Evolutionary conservation across 257 asterid genomes (phyloP), one percentile per base, ranked within the genome.

Genomic region (Fraxinus anomala): DNA sequence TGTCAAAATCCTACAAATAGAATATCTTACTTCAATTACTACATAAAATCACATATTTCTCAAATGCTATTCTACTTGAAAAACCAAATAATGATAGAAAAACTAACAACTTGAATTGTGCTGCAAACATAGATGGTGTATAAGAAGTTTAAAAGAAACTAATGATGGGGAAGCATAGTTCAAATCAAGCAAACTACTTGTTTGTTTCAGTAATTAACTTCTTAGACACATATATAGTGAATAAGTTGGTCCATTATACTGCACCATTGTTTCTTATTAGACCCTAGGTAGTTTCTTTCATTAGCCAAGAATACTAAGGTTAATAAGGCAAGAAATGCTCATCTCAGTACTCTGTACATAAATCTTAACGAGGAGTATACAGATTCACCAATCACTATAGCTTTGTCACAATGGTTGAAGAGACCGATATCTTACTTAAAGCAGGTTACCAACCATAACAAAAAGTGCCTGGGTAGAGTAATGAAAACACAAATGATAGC

Each of bases 401-500:
- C 2, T 19, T 56, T 56, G 66, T 21, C 23, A 59, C 16, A 23
- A 3, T 59, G 4, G 72, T 6, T 49, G 26, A 56, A 69, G 71
- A 63, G 59, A 71, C 54, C 28, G 67, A 75, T 71, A 59, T 66
- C 28, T 26, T 89, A 95, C 98, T 86, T 95, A 91, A 95, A 92
- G 90, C 92, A 85, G 10, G 28, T 26, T 26, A 26, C 28, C 28
- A 26, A 26, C 28, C 28, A 26, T 26, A 26, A 26, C 28, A 26
- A 26, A 26, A 26, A 26, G 79, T 91, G 93, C 31, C 68, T 87
- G 61, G 96, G 96, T 76, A 95, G 54, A 68, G 94, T 89, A 44
- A 91, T 24, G 67, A 84, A 91, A 19, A 86, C 88, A 81, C 98
- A 92, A 82, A 91, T 79, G 44, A 96, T 92, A 67, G 85, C 91